These are phyloP conservation scores for Cyberlindnera maritima DNA, from an alignment of 805 yeast species.

Conservation along the genomic window DNA sequence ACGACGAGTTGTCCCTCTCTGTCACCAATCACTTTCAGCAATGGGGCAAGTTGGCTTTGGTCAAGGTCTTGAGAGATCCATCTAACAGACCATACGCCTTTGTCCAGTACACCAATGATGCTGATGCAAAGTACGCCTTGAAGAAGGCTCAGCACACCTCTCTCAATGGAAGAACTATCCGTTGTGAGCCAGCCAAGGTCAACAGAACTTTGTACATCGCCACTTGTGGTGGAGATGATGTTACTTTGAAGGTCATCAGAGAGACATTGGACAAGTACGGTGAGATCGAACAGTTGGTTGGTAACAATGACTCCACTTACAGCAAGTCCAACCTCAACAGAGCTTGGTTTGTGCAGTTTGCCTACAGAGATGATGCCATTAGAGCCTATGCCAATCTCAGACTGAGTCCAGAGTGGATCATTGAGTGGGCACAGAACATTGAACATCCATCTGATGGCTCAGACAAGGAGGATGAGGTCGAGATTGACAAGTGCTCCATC, in stretches of 20 bases:
- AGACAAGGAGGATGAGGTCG: conserved; percentile 29
- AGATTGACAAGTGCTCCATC: conserved; percentile 69
- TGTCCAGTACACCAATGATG: conserved; percentile 76
- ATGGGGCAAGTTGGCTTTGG: conserved; percentile 71
- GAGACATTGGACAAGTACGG: conserved; percentile 55
- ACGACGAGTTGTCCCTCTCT: conserved; percentile 67
- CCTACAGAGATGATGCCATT: conserved; percentile 83
- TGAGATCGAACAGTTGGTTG: conserved; percentile 66
- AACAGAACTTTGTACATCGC: conserved; percentile 77
- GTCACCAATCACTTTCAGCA: conserved; percentile 64
- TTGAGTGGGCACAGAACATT: conserved; percentile 86
- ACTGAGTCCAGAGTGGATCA: conserved; percentile 50
- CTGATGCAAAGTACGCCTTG: conserved; percentile 68
- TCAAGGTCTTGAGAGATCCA: conserved; percentile 81
- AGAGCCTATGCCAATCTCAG: conserved; percentile 74
- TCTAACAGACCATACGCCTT: conserved; percentile 87
- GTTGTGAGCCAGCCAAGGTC: conserved; percentile 91
- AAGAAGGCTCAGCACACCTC: conserved; percentile 63
- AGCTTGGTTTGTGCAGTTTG: conserved; percentile 76
- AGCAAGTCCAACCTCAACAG: conserved; percentile 31
- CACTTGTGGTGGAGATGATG: conserved; percentile 29
- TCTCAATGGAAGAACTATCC: conserved; percentile 69
- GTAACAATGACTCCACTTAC: conserved; percentile 33
- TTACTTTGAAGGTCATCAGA: conserved; percentile 34
- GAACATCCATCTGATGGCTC: conserved; percentile 42